phyloP scores from a whole-genome alignment of 495 filamentous ascomycete genomes.

The Aspergillus coremiiformis region DNA sequence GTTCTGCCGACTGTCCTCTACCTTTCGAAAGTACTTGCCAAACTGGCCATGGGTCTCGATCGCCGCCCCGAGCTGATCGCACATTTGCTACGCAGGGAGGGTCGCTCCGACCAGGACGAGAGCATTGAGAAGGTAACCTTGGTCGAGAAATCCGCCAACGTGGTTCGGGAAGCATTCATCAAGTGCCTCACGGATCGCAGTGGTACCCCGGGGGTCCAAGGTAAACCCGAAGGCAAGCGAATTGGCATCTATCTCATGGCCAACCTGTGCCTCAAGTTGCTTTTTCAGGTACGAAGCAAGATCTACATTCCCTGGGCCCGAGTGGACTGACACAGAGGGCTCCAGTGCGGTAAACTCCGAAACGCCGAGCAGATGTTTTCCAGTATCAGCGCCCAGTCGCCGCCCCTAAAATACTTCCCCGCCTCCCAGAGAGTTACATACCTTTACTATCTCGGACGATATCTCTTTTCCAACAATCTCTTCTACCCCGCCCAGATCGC shows the following conservation, averaged over 20 bases:
- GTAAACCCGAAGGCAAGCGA: constrained; percentile 71
- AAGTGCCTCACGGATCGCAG: constrained; percentile 81
- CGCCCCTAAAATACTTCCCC: constrained; percentile 69
- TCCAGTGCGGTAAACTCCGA: constrained; percentile 47
- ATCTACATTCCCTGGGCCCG: neutral
- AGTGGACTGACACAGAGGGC: constrained; percentile 3
- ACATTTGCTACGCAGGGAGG: constrained; percentile 46
- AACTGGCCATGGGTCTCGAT: constrained; percentile 73
- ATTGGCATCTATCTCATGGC: constrained; percentile 83
- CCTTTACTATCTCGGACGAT: constrained; percentile 89
- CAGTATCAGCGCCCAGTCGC: constrained; percentile 76
- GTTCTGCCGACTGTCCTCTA: constrained; percentile 71
- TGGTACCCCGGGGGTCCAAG: constrained; percentile 43
- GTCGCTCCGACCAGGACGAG: constrained; percentile 45
- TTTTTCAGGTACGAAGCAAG: constrained; percentile 60
- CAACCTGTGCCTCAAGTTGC: constrained; percentile 80
- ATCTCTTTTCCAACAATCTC: constrained; percentile 72
- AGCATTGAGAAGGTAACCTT: constrained; percentile 60
- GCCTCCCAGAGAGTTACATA: constrained; percentile 87
- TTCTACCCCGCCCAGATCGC: constrained; percentile 67
- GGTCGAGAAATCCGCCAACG: constrained; percentile 76
- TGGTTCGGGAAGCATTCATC: constrained; percentile 83
- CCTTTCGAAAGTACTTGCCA: constrained; percentile 66
- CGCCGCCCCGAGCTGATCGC: constrained; percentile 62
- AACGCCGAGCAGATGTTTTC: constrained; percentile 79